Percentiles rank a stretch among this genome's conserved stretches.
phyloP scores from a whole-genome alignment of 2,329 filamentous ascomycete genomes.

The Knufia petricola region DNA sequence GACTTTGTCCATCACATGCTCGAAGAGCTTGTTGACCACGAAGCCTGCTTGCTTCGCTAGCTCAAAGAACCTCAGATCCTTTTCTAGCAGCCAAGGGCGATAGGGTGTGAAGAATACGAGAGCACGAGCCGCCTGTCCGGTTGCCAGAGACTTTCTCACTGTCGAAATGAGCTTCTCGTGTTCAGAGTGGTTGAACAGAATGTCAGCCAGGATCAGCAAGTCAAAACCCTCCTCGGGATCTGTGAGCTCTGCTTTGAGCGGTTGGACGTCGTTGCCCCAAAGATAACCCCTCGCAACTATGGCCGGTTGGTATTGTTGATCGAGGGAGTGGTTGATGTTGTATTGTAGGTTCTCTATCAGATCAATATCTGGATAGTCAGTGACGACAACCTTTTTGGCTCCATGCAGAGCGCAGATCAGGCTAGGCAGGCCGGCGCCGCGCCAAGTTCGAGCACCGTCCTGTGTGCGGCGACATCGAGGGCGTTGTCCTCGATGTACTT shows the following conservation, averaged over 20 bases:
- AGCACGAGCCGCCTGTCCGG: constrained; percentile 48
- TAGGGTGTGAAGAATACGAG: constrained; percentile 94
- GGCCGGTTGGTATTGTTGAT: constrained; percentile 31
- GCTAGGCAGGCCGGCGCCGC: constrained; percentile 79
- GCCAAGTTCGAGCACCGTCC: constrained; percentile 77
- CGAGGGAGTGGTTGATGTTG: constrained; percentile 57
- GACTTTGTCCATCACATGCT: constrained; percentile 72
- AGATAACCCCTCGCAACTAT: constrained; percentile 63
- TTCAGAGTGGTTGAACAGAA: constrained; percentile 85
- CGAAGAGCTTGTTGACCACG: constrained; percentile 66
- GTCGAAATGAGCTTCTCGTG: constrained; percentile 68
- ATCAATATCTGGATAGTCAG: constrained; percentile 79
- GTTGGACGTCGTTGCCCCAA: constrained; percentile 62
- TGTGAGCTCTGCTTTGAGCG: constrained; percentile 49
- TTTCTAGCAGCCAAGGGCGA: constrained; percentile 76
- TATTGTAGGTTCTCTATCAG: constrained; percentile 69
- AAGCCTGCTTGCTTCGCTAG: constrained; percentile 62
- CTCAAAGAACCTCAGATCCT: constrained; percentile 81
- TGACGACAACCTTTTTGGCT: constrained; percentile 62
- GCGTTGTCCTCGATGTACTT: constrained; percentile 65
- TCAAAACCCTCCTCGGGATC: constrained; percentile 49
- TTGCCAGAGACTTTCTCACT: constrained; percentile 57
- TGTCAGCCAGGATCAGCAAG: constrained; percentile 73
- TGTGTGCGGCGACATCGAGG: constrained; percentile 49
- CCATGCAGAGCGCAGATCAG: constrained; percentile 66